These are phyloP conservation scores for Groenewaldozyma auringiensis DNA, from an alignment of 1,139 yeast genomes.

Conservation along the genomic window DNA sequence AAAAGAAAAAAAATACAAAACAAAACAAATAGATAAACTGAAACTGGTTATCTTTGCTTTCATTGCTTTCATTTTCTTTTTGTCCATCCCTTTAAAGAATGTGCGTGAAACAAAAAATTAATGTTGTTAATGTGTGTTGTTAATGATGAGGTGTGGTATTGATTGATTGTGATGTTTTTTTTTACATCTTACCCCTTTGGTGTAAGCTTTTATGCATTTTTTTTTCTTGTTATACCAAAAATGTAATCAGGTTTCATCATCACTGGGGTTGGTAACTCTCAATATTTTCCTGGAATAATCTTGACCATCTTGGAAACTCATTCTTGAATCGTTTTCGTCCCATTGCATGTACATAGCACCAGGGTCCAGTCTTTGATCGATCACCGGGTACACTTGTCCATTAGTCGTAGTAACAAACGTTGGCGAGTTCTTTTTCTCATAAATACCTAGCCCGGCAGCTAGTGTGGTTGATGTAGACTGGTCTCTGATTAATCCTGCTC, in stretches of 20 bases:
- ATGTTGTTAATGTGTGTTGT: background rate
- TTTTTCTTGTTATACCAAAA: no score
- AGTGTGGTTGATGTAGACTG: slow-evolving; percentile 21
- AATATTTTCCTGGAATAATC: slow-evolving; percentile 68
- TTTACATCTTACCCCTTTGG: no score
- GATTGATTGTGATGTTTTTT: no score
- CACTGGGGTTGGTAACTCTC: slow-evolving; percentile 56
- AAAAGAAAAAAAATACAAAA: no score
- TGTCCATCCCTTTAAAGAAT: no score
- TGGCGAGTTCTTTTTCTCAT: slow-evolving; percentile 17
- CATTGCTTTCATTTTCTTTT: no score
- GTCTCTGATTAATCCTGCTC: slow-evolving; percentile 18
- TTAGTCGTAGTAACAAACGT: background rate
- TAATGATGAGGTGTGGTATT: no score
- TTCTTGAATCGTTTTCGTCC: slow-evolving; percentile 49
- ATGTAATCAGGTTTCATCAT: no score
- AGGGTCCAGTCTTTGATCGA: slow-evolving; percentile 67
- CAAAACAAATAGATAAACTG: no score
- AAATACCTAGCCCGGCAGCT: slow-evolving; percentile 18
- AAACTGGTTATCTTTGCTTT: no score
- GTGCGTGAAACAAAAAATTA: background rate
- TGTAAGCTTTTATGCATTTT: no score
- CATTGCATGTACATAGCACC: slow-evolving; percentile 47
- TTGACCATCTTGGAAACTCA: slow-evolving; percentile 63
- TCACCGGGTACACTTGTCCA: slow-evolving; percentile 37